Conservation (phyloP, 1,284 basidiomycete species). For the Sanghuangporus sanghuang region DNA sequence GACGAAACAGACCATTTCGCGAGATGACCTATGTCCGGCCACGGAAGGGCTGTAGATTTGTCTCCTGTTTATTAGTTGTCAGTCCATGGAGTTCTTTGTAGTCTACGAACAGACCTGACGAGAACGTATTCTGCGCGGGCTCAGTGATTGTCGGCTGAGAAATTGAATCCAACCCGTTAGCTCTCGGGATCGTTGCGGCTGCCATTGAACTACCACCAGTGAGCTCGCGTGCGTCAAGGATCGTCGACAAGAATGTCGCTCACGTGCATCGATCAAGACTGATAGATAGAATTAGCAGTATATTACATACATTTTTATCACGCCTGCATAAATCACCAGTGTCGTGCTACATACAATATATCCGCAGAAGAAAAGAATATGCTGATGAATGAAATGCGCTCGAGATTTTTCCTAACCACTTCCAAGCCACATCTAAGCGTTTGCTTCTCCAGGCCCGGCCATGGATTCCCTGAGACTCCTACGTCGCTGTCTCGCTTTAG, state of each 20-base stretch:
- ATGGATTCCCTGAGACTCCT: constrained; percentile 31
- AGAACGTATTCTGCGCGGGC: background rate
- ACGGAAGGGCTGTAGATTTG: constrained; percentile 24
- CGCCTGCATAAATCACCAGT: too few species aligned
- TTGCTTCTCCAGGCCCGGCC: background rate
- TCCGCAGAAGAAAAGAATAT: too few species aligned
- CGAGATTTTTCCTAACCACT: too few species aligned
- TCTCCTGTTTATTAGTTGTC: background rate
- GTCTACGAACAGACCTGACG: background rate
- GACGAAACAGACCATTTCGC: constrained; percentile 97
- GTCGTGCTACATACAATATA: too few species aligned
- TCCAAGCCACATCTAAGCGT: background rate
- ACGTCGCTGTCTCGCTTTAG: constrained; percentile 51
- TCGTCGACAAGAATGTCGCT: background rate
- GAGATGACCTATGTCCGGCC: constrained; percentile 77
- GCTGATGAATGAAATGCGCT: too few species aligned
- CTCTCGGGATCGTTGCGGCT: background rate
- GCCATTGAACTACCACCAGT: background rate
- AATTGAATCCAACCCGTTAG: background rate
- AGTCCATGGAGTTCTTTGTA: background rate
- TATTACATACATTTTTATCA: background rate
- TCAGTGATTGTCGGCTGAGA: background rate
- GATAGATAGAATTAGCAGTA: background rate
- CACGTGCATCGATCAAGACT: too few species aligned
- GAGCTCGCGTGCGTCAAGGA: background rate